Conservation (phyloP, 352 stramenopile genomes). For the Discostella stelligera region DNA sequence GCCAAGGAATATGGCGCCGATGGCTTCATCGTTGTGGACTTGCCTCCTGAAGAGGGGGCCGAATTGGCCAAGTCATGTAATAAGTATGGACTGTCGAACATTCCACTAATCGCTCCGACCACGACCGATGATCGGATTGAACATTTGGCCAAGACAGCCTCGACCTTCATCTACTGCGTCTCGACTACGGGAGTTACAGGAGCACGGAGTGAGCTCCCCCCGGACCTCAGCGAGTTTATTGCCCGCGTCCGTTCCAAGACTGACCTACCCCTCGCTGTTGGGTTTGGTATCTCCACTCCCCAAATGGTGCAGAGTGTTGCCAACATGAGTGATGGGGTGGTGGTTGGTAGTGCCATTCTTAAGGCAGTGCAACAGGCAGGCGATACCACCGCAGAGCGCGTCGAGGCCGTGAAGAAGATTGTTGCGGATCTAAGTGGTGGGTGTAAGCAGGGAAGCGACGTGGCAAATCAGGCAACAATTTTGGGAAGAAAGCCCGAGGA, state of each 20-base stretch:
- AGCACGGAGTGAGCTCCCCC: conserved; percentile 85
- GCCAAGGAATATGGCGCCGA: conserved; percentile 87
- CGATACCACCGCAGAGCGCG: conserved; percentile 47
- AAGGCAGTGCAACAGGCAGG: conserved; percentile 81
- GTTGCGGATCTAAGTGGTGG: conserved; percentile 71
- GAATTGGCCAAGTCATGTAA: conserved; percentile 89
- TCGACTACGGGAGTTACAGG: conserved; percentile 90
- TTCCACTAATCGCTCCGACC: conserved; percentile 96
- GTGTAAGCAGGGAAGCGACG: conserved; percentile 60
- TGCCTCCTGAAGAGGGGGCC: conserved; percentile 92
- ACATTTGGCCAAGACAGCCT: conserved; percentile 75
- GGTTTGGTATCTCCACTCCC: conserved; percentile 95
- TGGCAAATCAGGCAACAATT: conserved; percentile 68
- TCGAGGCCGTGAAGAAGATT: conserved; percentile 75
- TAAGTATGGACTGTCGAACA: conserved; percentile 90
- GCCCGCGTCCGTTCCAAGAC: conserved; percentile 83
- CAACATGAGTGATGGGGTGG: conserved; percentile 86
- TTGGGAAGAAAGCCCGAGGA: conserved; percentile 66
- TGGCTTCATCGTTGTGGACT: conserved; percentile 98
- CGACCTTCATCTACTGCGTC: conserved; percentile 85
- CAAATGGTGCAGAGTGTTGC: conserved; percentile 90
- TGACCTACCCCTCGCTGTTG: conserved; percentile 90
- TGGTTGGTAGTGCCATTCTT: conserved; percentile 86
- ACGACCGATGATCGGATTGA: conserved; percentile 93
- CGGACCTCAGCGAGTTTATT: conserved; percentile 93